phyloP scores from a whole-genome alignment of 768 basidiomycete species.

The Hericium rajendrae region DNA sequence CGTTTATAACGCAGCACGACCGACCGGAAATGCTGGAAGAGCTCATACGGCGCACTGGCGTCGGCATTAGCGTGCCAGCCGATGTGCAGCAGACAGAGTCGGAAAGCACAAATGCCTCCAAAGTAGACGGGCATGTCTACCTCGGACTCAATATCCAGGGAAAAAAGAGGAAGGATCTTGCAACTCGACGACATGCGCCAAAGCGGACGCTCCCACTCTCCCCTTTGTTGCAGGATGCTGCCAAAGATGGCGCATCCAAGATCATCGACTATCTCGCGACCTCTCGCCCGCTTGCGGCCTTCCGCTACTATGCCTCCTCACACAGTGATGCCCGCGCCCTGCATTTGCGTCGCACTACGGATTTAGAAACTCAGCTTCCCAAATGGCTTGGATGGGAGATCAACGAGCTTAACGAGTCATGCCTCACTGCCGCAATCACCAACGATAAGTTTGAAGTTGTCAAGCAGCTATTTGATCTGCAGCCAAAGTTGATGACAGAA shows the following conservation, averaged over 20 bases:
- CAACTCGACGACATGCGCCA: constrained; percentile 13
- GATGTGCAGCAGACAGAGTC: constrained; percentile 24
- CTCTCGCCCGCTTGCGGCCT: constrained; percentile 39
- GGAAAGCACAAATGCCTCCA: constrained; percentile 22
- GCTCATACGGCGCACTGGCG: constrained; percentile 43
- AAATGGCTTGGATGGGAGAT: constrained; percentile 43
- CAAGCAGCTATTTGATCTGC: constrained; percentile 35
- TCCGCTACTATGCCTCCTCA: constrained; percentile 36
- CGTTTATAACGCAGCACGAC: constrained; percentile 31
- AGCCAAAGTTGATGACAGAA: constrained; percentile 31
- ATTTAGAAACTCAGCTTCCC: constrained; percentile 33
- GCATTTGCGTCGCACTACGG: constrained; percentile 28
- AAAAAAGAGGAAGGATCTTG: constrained; percentile 50
- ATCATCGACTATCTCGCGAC: constrained; percentile 40
- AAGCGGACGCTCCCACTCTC: neutral
- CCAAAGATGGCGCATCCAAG: constrained; percentile 5
- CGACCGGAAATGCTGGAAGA: constrained; percentile 44
- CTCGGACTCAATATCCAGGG: constrained; percentile 55
- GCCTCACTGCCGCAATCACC: constrained; percentile 36
- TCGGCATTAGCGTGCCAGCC: constrained; percentile 14
- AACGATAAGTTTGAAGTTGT: constrained; percentile 27
- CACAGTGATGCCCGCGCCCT: constrained; percentile 34
- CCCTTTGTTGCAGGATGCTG: constrained; percentile 1
- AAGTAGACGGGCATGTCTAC: constrained; percentile 31
- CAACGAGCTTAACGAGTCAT: constrained; percentile 41